Base-by-base conservation (phyloP, 83 land plant species). In the Thuja plicata region DNA sequence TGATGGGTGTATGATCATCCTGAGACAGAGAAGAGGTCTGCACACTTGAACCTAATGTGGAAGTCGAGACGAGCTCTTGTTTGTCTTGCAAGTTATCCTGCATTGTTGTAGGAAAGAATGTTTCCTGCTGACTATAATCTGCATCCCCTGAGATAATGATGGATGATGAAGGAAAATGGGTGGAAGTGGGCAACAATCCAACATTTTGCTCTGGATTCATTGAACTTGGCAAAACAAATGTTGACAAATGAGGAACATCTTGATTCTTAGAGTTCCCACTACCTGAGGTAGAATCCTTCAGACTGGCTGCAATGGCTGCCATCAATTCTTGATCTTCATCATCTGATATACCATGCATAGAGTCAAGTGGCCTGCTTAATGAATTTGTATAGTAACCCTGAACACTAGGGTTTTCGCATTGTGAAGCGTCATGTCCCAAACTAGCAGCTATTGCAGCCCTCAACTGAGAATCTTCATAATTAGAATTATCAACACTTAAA, bases 391-490 rank as follows among this genome's bases (percentile, higher is more conserved):
- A 60, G 16, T 85, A 71, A 88, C 88, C 86, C 77, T 85, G 46
- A 86, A 60, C 87, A 37, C 38, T 87, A 50, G 62, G 50, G 34
- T 19, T 76, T 27, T 71, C 52, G 19, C 66, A 38, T 11, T 60
- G 84, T 19, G 30, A 52, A 88, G 91, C 35, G 3, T 91, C 90
- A 86, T 94, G 94, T 87, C 94, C 55, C 89, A 97, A 88, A 88
- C 98, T 96, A 8, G 98, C 99, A 88, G 95, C 94, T 45, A 97
- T 92, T 17, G 99, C 98, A 78, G 95, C 95, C 48, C 94, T 95
- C 89, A 97, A 90, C 81, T 96, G 94, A 55, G 93, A 91, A 46
- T 93, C 93, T 86, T 96, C 98, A 60, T 86, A 46, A 41, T 92
- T 90, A 13, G 88, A 77, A 48, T 54, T 82, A 21, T 41, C n/a